These are phyloP conservation scores for Hemileia vastatrix DNA, from an alignment of 1,284 basidiomycete genomes.

Conservation along the genomic window DNA sequence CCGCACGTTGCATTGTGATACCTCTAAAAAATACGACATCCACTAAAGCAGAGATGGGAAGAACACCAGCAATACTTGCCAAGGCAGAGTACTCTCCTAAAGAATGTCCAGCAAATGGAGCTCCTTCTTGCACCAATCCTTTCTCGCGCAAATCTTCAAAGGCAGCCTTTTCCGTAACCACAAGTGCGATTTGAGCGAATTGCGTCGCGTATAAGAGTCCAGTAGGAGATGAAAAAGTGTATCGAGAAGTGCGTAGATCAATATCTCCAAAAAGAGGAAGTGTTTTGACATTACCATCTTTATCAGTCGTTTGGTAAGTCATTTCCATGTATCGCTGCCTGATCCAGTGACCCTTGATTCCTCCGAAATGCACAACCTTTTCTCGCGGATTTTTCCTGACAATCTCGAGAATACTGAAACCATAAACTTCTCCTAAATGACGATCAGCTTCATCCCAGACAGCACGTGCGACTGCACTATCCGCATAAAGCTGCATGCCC, in stretches of 20 bases:
- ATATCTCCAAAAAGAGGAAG: slow-evolving; percentile 80
- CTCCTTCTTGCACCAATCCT: slow-evolving; percentile 81
- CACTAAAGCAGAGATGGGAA: slow-evolving; percentile 87
- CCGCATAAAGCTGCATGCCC: slow-evolving; percentile 97
- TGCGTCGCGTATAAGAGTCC: slow-evolving; percentile 95
- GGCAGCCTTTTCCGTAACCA: slow-evolving; percentile 92
- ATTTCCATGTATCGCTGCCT: slow-evolving; percentile 98
- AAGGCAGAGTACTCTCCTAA: slow-evolving; percentile 96
- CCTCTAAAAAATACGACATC: slow-evolving; percentile 99
- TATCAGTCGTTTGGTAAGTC: slow-evolving; percentile 72
- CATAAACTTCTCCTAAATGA: slow-evolving; percentile 85
- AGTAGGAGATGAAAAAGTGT: slow-evolving; percentile 92
- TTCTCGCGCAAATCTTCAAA: slow-evolving; percentile 97
- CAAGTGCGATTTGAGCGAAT: slow-evolving; percentile 94
- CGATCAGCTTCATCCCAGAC: slow-evolving; percentile 95
- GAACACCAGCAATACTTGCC: slow-evolving; percentile 88
- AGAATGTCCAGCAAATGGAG: slow-evolving; percentile 92
- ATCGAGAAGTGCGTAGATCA: slow-evolving; percentile 75
- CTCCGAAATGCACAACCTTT: slow-evolving; percentile 97
- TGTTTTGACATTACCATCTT: slow-evolving; percentile 84
- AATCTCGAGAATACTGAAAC: slow-evolving; percentile 96
- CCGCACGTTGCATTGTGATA: slow-evolving; percentile 97
- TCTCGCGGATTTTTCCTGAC: slow-evolving; percentile 95
- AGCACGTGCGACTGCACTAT: slow-evolving; percentile 79
- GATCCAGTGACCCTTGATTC: slow-evolving; percentile 94